These are phyloP conservation scores for Aphanoascus verrucosus DNA, from an alignment of 2,329 filamentous ascomycete species.

Conservation along the genomic window DNA sequence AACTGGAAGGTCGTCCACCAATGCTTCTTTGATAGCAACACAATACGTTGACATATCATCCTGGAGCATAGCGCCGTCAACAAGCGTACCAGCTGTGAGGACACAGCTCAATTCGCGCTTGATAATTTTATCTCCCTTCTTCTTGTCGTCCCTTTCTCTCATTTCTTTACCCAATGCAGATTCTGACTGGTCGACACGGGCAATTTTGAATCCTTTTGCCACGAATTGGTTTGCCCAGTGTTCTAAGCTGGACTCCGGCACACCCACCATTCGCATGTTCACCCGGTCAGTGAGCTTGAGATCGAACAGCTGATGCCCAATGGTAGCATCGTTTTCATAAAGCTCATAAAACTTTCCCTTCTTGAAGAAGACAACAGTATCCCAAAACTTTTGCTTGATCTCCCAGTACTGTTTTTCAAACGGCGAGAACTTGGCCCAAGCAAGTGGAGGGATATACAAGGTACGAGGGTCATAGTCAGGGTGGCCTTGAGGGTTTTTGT, in stretches of 20 bases:
- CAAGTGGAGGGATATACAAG: constrained; percentile 73
- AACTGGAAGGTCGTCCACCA: constrained; percentile 59
- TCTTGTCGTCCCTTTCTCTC: constrained; percentile 69
- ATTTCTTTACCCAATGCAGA: constrained; percentile 94
- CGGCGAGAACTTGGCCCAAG: constrained; percentile 73
- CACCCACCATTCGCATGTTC: constrained; percentile 99
- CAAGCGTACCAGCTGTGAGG: constrained; percentile 80
- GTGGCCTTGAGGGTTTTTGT: constrained; percentile 64
- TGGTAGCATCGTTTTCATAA: constrained; percentile 93
- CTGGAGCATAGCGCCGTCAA: constrained; percentile 93
- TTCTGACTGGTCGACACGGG: constrained; percentile 91
- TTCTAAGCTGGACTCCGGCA: constrained; percentile 88
- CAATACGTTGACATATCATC: constrained; percentile 97
- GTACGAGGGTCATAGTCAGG: constrained; percentile 86
- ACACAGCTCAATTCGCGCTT: constrained; percentile 82
- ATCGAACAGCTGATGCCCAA: constrained; percentile 93
- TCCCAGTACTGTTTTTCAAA: constrained; percentile 99
- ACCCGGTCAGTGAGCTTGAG: constrained; percentile 95
- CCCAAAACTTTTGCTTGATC: constrained; percentile 96
- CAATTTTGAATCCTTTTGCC: constrained; percentile 95
- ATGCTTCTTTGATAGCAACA: constrained; percentile 77
- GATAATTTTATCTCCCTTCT: constrained; percentile 85
- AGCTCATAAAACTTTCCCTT: constrained; percentile 99
- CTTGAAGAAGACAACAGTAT: constrained; percentile 98
- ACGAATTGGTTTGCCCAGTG: constrained; percentile 98